Conservation (phyloP, 2,329 filamentous ascomycete genomes). For the Botrytis deweyae region DNA sequence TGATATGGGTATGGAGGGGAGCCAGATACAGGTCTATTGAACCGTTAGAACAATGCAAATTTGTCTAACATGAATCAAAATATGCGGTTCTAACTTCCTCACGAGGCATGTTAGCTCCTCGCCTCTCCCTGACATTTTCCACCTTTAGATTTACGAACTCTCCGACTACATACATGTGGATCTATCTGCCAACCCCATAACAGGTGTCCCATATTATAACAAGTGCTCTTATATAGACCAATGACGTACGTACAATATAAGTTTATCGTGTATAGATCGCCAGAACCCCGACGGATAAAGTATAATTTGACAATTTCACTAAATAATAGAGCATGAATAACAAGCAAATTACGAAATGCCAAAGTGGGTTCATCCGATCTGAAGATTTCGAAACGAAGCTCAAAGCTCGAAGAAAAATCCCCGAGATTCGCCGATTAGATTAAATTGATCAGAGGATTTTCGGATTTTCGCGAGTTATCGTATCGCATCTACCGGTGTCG, state of each 20-base stretch:
- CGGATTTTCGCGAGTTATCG: not conserved
- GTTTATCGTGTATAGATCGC: not conserved
- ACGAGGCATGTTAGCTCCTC: conserved; percentile 1
- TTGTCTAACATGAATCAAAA: conserved; percentile 13
- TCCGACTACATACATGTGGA: not conserved
- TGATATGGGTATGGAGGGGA: not conserved
- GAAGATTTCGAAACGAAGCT: not conserved
- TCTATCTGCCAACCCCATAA: not conserved
- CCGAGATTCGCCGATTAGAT: conserved; percentile 14
- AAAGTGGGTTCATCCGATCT: conserved; percentile 15
- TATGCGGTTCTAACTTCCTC: conserved; percentile 3
- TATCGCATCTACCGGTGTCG: not conserved
- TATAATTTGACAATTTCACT: not conserved
- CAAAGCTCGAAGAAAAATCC: conserved; percentile 1
- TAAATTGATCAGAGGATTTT: conserved; percentile 10
- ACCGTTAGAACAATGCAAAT: not conserved
- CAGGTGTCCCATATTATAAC: conserved; percentile 10
- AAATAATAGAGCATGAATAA: conserved; percentile 9
- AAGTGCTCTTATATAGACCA: not conserved
- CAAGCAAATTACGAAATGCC: not conserved
- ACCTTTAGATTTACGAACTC: not conserved
- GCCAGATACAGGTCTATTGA: conserved; percentile 5
- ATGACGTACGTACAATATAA: conserved; percentile 11
- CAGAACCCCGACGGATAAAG: not conserved
- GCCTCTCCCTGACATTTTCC: not conserved